phyloP scores from a whole-genome alignment of 768 basidiomycete genomes.

The Calocybe gangraenosa region DNA sequence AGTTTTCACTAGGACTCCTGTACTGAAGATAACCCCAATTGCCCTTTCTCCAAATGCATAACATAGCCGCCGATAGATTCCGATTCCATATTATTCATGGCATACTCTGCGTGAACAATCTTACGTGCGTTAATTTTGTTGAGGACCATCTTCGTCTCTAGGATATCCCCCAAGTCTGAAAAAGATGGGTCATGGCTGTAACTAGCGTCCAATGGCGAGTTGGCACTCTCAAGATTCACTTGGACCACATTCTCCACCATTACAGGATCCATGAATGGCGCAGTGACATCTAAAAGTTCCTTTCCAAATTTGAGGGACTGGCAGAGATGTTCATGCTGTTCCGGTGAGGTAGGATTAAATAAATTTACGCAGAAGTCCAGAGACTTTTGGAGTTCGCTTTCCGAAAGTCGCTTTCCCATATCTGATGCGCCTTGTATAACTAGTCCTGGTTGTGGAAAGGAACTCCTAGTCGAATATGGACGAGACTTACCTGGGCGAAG shows the following conservation, averaged over 20 bases:
- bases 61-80: constrained; percentile 60
- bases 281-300: constrained; percentile 50
- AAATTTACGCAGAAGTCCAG: constrained; percentile 75
- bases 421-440: constrained; percentile 82
- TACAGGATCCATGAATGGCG: constrained; percentile 43
- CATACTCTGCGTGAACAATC: constrained; percentile 65
- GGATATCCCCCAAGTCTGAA: constrained; percentile 32
- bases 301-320: constrained; percentile 23
- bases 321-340: constrained; percentile 45
- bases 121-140: constrained; percentile 69
- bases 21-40: constrained; percentile 41
- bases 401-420: constrained; percentile 67
- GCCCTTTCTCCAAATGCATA: constrained; percentile 50
- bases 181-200: constrained; percentile 17
- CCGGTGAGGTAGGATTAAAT: constrained; percentile 65
- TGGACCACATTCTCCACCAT: constrained; percentile 33
- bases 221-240: constrained; percentile 13
- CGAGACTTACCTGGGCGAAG: constrained; percentile 48
- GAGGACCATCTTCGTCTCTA: constrained; percentile 50
- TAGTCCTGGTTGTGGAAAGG: constrained; percentile 20
- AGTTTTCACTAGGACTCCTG: too few species aligned
- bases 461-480: neutral
- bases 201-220: constrained; percentile 5
- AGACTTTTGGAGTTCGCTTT: constrained; percentile 68
- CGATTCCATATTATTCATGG: constrained; percentile 62